Evolutionary conservation across 257 asterid genomes (phyloP).

Genomic region (Nicotiana undulata): DNA sequence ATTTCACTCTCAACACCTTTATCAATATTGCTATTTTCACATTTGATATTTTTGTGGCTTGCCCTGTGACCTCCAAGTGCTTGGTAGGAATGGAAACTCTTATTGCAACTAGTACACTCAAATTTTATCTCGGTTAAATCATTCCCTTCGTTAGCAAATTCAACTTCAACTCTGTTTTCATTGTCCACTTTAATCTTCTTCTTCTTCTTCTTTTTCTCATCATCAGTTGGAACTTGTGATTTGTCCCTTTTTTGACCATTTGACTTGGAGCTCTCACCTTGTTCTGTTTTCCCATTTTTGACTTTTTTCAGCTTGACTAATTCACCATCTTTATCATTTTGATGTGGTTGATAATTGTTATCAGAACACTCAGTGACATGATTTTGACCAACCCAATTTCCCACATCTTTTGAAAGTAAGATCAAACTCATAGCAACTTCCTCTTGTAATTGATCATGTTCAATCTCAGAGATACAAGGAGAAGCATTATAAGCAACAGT

Average conservation of each 20-base stretch:
- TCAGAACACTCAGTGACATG: constrained; percentile 37
- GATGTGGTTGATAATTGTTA: constrained; percentile 9
- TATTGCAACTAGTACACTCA: constrained; percentile 61
- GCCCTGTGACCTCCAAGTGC: constrained; percentile 95
- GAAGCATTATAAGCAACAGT: constrained; percentile 22
- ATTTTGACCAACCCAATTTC: constrained; percentile 25
- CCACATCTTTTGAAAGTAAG: constrained; percentile 55
- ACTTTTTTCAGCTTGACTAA: constrained; percentile 12
- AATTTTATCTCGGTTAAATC: constrained; percentile 25
- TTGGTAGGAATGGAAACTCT: constrained; percentile 65
- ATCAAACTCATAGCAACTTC: constrained; percentile 85
- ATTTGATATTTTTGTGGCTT: constrained; percentile 51
- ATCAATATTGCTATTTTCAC: not conserved
- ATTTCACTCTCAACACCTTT: not conserved
- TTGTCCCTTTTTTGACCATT: constrained; percentile 6
- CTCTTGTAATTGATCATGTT: constrained; percentile 44
- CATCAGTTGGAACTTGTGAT: constrained; percentile 8
- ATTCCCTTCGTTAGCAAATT: constrained; percentile 19
- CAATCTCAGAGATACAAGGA: constrained; percentile 37
- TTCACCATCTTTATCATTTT: constrained; percentile 13
- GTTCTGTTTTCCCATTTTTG: constrained; percentile 18
- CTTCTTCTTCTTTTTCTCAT: constrained; percentile 1
- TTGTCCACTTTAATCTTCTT: not conserved
- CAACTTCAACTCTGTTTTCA: constrained; percentile 22
- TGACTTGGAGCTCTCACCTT: constrained; percentile 11